Percentiles rank a stretch among this genome's conserved stretches.
Evolutionary conservation across 2,329 filamentous ascomycete genomes (phyloP).

Genomic region (Chaetoscypha palmicola): DNA sequence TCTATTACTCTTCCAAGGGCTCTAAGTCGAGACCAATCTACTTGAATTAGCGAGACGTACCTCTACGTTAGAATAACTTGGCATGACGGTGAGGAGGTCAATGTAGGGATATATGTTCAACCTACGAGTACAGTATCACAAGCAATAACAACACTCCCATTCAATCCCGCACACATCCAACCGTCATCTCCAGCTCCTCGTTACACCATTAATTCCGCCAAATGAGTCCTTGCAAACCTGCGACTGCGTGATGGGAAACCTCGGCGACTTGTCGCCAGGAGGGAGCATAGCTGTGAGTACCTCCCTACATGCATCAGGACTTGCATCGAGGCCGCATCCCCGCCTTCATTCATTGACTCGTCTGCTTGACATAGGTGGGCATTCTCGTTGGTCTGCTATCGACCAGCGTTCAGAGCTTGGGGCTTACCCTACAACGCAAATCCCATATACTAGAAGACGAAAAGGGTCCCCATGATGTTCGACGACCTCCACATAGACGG

Average conservation of each 20-base stretch:
- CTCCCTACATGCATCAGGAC: neutral
- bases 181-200: constrained; percentile 1
- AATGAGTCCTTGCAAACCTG: constrained; percentile 28
- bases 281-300: constrained; percentile 66
- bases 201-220: constrained; percentile 17
- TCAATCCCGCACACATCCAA: neutral
- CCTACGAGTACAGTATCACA: neutral
- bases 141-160: neutral
- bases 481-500: constrained; percentile 80
- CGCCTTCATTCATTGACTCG: constrained; percentile 11
- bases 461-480: constrained; percentile 67
- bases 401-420: constrained; percentile 89
- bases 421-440: constrained; percentile 92
- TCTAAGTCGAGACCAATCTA: too few relatives aligned
- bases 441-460: constrained; percentile 97
- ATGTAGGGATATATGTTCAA: neutral
- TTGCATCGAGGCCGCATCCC: neutral
- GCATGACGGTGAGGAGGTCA: constrained; percentile 5
- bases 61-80: neutral
- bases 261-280: constrained; percentile 69
- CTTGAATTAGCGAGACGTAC: too few relatives aligned
- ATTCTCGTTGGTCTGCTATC: constrained; percentile 89
- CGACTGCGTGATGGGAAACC: constrained; percentile 53
- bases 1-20: too few relatives aligned
- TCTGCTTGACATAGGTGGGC: constrained; percentile 56